These are phyloP conservation scores for Lepidium sativum DNA, from an alignment of 345 rosid species.

Conservation along the genomic window DNA sequence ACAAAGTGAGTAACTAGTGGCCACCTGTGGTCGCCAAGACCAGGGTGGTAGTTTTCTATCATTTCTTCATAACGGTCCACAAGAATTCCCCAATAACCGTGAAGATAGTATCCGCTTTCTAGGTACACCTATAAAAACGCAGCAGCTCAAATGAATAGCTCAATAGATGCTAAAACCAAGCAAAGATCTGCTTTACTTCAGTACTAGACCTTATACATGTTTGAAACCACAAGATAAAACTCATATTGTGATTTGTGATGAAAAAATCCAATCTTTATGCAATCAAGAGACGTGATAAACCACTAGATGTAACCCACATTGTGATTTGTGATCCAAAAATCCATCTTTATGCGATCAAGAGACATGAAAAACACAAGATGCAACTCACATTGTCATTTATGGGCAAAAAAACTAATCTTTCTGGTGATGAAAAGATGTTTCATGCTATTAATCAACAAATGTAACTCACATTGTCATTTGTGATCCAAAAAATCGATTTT, in stretches of 20 bases:
- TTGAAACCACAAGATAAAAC: not conserved
- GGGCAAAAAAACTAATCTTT: too few species aligned
- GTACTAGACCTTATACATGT: not conserved
- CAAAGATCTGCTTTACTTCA: not conserved
- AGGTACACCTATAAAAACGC: conserved; percentile 35
- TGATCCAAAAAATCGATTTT: too few species aligned
- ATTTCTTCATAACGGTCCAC: conserved; percentile 63
- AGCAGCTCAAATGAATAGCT: not conserved
- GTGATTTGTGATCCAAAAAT: not conserved
- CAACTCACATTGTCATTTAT: not conserved
- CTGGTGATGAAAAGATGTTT: too few species aligned
- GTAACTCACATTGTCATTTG: not conserved
- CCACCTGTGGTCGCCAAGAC: conserved; percentile 69
- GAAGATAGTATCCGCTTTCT: conserved; percentile 65
- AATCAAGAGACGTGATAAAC: not conserved
- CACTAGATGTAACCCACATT: not conserved
- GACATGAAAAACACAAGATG: not conserved
- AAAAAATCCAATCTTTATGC: not conserved
- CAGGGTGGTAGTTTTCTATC: conserved; percentile 57
- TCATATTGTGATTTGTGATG: not conserved
- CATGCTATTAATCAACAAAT: too few species aligned
- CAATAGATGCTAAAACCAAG: not conserved
- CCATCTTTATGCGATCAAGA: too few species aligned
- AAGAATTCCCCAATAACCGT: conserved; percentile 64
- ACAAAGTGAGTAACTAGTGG: conserved; percentile 82